Evolutionary conservation across 2,329 filamentous ascomycete genomes (phyloP).

Genomic region (Cyanodermella asteris): DNA sequence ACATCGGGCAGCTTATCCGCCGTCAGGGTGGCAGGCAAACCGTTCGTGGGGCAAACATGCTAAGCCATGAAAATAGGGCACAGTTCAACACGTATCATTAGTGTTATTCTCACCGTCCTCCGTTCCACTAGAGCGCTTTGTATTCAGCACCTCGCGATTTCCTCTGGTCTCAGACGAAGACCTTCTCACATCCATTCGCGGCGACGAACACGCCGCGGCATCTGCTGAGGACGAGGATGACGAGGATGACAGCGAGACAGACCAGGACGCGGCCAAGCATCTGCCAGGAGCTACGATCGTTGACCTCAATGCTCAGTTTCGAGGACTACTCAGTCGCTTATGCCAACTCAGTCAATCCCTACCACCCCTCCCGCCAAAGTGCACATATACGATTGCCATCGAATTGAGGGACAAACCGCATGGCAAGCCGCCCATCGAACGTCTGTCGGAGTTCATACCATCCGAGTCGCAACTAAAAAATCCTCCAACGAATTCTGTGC

Average conservation of each 20-base stretch:
- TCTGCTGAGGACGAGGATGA: slow-evolving; percentile 3
- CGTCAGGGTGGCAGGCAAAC: no score
- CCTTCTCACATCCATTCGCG: slow-evolving; percentile 17
- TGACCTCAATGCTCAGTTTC: slow-evolving; percentile 28
- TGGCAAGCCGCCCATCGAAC: slow-evolving; percentile 20
- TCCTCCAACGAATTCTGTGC: slow-evolving; percentile 13
- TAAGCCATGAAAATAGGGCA: no score
- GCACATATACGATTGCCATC: slow-evolving; percentile 27
- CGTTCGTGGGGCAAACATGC: no score
- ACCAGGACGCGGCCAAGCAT: no score
- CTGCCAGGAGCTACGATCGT: no score
- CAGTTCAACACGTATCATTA: no score
- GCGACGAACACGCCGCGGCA: slow-evolving; percentile 8
- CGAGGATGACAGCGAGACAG: slow-evolving; percentile 9
- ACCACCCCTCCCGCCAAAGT: slow-evolving; percentile 22
- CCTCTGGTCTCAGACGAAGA: slow-evolving; percentile 20
- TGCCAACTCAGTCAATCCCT: slow-evolving; percentile 21
- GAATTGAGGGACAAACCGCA: slow-evolving; percentile 22
- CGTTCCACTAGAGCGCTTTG: slow-evolving; percentile 33
- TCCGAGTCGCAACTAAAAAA: slow-evolving; percentile 21
- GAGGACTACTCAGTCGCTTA: slow-evolving; percentile 22
- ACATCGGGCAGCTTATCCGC: no score
- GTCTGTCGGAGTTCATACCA: slow-evolving; percentile 34
- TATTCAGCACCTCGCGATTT: slow-evolving; percentile 34
- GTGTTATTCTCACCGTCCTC: slow-evolving; percentile 12